phyloP scores from a whole-genome alignment of 73 alveolate species.

The Stentor coeruleus region DNA sequence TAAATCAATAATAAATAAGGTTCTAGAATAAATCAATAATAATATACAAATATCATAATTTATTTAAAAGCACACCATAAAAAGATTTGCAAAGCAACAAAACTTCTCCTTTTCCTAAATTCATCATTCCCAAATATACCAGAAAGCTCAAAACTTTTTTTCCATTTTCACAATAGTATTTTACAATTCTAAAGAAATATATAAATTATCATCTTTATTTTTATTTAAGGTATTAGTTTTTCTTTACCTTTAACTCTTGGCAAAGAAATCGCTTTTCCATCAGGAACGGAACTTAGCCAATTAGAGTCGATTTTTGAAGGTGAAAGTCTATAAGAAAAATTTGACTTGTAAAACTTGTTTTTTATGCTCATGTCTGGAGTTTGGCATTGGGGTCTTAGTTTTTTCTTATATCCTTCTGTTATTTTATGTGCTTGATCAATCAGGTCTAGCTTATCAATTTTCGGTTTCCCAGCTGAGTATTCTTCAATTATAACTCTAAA shows the following conservation, averaged over 20 bases:
- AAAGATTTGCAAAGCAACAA: no score
- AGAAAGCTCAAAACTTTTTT: no score
- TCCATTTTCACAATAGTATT: no score
- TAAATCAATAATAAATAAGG: no score
- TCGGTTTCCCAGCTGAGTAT: not conserved
- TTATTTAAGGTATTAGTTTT: no score
- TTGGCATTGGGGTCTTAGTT: not conserved
- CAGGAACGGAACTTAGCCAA: conserved; percentile 13
- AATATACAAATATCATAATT: no score
- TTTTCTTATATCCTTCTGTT: not conserved
- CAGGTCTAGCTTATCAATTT: not conserved
- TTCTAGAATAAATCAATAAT: no score
- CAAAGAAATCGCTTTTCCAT: not conserved
- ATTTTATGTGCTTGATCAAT: not conserved
- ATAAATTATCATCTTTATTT: not conserved
- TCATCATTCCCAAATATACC: no score
- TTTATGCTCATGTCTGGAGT: not conserved
- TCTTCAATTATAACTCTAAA: not conserved
- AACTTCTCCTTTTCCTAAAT: no score
- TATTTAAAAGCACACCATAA: no score
- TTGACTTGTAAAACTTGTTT: not conserved
- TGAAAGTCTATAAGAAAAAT: not conserved
- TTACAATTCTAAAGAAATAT: not conserved
- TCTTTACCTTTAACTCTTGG: conserved; percentile 8
- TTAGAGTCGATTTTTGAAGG: not conserved